Base-by-base conservation (phyloP, 1,284 basidiomycete species). In the Pyrrhoderma noxium region DNA sequence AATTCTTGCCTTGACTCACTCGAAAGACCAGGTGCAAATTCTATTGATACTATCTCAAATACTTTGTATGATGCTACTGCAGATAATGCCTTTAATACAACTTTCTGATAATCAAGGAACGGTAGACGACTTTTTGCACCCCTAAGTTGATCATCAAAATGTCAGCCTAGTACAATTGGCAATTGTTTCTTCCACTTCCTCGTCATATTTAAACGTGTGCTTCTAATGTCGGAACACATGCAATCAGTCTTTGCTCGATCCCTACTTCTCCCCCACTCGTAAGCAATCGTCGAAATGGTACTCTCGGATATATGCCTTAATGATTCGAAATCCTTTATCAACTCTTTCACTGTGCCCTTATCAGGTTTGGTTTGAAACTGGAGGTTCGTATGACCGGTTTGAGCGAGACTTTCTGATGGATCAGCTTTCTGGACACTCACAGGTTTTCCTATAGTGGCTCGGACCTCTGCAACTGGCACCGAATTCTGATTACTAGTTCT, bases 261-360 rank as follows among this genome's bases (percentile, higher is more conserved):
- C 21, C 35, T 36, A 5, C 9, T 5, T 16, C n/a, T n/a, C 8
- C 4, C n/a, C 44, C 43, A 52, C 9, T 47, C 44, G 8, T 52
- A 42, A 9, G 34, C 19, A 3, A 52, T 16, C 19, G 35, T 23
- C 8, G 39, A 41, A 16, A 39, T 44, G 37, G 18, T 25, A 5
- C 37, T 40, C 3, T 40, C 23, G 11, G 46, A 31, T 34, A 31
- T 45, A 18, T 40, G 25, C 27, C 46, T 52, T 8, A 52, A 25
- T n/a, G 43, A 23, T 11, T 47, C 19, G 19, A 43, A 52, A 9
- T 46, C 44, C n/a, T 25, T 25, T 25, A 52, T 47, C 9, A 52
- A 8, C 8, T 52, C 50, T 13, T 22, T 52, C 18, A 46, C 50
- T 40, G 50, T 39, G 13, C 44, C 45, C 19, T 16, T 35, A 36